Conservation (phyloP, 257 asterid genomes). For the Galeopsis tetrahit region DNA sequence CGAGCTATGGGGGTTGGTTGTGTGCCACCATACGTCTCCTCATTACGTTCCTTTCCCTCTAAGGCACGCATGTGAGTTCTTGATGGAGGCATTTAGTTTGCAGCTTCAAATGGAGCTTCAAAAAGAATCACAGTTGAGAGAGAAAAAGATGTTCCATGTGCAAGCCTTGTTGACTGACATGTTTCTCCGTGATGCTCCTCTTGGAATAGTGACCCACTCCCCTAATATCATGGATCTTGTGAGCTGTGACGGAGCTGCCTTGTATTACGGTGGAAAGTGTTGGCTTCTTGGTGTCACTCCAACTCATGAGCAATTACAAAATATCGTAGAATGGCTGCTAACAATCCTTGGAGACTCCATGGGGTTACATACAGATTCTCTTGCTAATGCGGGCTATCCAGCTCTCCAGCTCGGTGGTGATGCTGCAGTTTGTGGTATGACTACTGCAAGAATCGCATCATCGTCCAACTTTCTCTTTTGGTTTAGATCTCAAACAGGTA, state of each 20-base stretch:
- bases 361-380: slow-evolving; percentile 66
- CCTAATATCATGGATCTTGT: slow-evolving; percentile 74
- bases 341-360: slow-evolving; percentile 44
- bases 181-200: slow-evolving; percentile 63
- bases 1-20: slow-evolving; percentile 70
- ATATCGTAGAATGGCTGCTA: slow-evolving; percentile 56
- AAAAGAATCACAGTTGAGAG: slow-evolving; percentile 52
- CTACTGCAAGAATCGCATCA: slow-evolving; percentile 52
- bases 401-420: slow-evolving; percentile 49
- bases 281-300: slow-evolving; percentile 77
- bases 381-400: slow-evolving; percentile 60
- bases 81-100: slow-evolving; percentile 58
- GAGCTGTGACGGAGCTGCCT: slow-evolving; percentile 72
- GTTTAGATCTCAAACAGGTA: slow-evolving; percentile 65
- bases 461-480: slow-evolving; percentile 53
- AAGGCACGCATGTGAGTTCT: slow-evolving; percentile 62
- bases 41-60: slow-evolving; percentile 59
- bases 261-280: slow-evolving; percentile 52
- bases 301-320: slow-evolving; percentile 50
- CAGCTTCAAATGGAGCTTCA: slow-evolving; percentile 68
- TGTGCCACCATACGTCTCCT: slow-evolving; percentile 66
- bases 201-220: slow-evolving; percentile 57
- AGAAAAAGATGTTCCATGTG: slow-evolving; percentile 54
- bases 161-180: slow-evolving; percentile 66
- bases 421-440: slow-evolving; percentile 68